A percentile compares a stretch with the other conserved stretches of the same genome.
Evolutionary conservation across 1,139 yeast species (phyloP).

Genomic region (Blastobotrys ciferrii): DNA sequence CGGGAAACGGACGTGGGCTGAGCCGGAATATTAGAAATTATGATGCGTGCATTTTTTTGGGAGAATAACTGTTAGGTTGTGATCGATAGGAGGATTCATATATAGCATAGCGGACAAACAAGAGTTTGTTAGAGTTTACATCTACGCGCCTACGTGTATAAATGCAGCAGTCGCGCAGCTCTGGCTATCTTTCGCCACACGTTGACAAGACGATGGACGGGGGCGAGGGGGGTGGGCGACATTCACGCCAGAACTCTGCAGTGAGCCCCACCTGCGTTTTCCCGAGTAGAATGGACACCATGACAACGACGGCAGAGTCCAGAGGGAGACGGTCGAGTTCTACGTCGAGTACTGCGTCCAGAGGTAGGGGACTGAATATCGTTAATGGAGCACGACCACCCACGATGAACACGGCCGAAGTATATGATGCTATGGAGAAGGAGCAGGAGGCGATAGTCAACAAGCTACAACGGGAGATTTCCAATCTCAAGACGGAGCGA

Average conservation of each 20-base stretch:
- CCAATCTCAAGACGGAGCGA: constrained; percentile 30
- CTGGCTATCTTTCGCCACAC: constrained; percentile 3
- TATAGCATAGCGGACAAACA: too few relatives aligned
- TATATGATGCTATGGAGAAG: constrained; percentile 34
- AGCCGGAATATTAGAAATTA: too few relatives aligned
- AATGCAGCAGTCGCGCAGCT: constrained; percentile 1
- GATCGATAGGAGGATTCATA: too few relatives aligned
- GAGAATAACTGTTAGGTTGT: too few relatives aligned
- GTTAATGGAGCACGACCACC: neutral
- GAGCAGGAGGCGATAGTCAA: constrained; percentile 42
- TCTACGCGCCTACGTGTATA: neutral
- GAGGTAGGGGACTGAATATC: neutral
- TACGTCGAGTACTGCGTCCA: constrained; percentile 17
- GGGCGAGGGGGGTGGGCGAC: constrained; percentile 6
- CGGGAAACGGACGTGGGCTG: too few relatives aligned
- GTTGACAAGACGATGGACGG: neutral
- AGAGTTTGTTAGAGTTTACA: too few relatives aligned
- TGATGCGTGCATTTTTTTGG: too few relatives aligned
- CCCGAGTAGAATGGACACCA: neutral
- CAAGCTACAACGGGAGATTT: constrained; percentile 38
- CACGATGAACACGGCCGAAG: constrained; percentile 23
- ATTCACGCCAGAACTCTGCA: constrained; percentile 11
- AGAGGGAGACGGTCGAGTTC: constrained; percentile 19
- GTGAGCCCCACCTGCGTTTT: constrained; percentile 12
- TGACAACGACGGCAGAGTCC: constrained; percentile 5